Conservation (phyloP, 177 flowering plant genomes). For the Vitis hybrid region DNA sequence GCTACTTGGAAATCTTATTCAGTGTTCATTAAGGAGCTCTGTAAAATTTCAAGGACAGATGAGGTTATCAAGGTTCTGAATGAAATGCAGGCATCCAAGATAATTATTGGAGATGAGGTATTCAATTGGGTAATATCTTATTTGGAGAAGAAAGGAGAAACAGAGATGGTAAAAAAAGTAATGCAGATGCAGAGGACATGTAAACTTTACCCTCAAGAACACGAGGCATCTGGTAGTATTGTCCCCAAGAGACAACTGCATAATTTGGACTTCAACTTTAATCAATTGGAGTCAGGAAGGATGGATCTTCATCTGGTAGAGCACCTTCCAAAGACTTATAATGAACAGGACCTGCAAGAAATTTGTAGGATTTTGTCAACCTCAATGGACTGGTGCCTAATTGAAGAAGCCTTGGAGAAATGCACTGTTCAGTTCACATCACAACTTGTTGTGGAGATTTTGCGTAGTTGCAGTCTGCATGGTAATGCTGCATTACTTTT, state of each 20-base stretch:
- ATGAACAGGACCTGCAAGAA: constrained; percentile 39
- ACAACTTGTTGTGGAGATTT: constrained; percentile 55
- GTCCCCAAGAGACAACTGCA: constrained; percentile 4
- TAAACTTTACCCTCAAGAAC: constrained; percentile 22
- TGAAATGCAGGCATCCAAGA: constrained; percentile 49
- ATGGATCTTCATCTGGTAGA: constrained; percentile 7
- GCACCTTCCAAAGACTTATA: constrained; percentile 20
- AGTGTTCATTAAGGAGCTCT: constrained; percentile 68
- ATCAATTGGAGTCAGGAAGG: constrained; percentile 13
- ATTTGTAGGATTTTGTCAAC: constrained; percentile 53
- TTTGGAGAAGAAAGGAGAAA: constrained; percentile 53
- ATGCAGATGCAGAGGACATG: constrained; percentile 30
- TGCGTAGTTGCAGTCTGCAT: constrained; percentile 37
- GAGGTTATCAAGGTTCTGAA: constrained; percentile 56
- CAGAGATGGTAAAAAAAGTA: constrained; percentile 36
- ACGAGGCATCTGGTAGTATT: constrained; percentile 15
- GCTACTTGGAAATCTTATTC: constrained; percentile 48
- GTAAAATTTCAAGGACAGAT: constrained; percentile 49
- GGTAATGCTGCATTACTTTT: constrained; percentile 53
- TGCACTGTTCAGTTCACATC: constrained; percentile 51
- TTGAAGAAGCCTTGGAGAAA: constrained; percentile 55
- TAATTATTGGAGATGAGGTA: constrained; percentile 36
- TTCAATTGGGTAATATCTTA: constrained; percentile 41
- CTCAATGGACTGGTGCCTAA: constrained; percentile 45
- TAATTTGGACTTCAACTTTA: constrained; percentile 10